A percentile compares a stretch with the other conserved stretches of the same genome.
Evolutionary conservation across 75 land plant species (phyloP).

Genomic region (Ceratopteris richardii): DNA sequence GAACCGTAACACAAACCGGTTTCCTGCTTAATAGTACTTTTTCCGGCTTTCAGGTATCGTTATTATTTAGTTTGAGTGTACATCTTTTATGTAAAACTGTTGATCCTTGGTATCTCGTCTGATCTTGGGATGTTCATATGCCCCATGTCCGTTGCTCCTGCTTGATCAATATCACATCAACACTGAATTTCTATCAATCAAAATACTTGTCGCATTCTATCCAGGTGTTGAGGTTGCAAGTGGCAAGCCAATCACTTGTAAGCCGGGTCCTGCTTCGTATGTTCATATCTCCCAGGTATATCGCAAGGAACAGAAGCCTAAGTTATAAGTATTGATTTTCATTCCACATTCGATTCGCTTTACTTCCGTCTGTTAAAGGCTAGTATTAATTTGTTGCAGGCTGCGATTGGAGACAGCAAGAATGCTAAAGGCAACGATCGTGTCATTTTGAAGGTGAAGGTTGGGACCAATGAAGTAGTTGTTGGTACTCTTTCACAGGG

Average conservation of each 20-base stretch:
- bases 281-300: constrained; percentile 67
- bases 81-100: too few species aligned
- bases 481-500: constrained; percentile 54
- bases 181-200: neutral
- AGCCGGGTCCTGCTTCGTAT: constrained; percentile 26
- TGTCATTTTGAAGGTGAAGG: constrained; percentile 31
- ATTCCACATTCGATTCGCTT: neutral
- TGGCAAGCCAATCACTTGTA: constrained; percentile 33
- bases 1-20: too few species aligned
- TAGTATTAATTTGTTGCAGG: too few species aligned
- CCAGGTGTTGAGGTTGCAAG: constrained; percentile 67
- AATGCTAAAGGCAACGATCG: constrained; percentile 39
- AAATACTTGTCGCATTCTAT: neutral
- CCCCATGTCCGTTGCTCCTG: neutral
- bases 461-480: constrained; percentile 41
- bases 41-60: too few species aligned
- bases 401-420: constrained; percentile 50
- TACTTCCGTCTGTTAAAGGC: constrained; percentile 8
- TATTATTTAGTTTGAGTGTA: neutral
- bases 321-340: neutral
- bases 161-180: neutral
- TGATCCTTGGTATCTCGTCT: too few species aligned
- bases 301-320: neutral
- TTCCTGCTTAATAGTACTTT: too few species aligned
- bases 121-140: neutral